These are phyloP conservation scores for Globisporangium nodosum DNA, from an alignment of 352 stramenopile genomes.

Conservation along the genomic window DNA sequence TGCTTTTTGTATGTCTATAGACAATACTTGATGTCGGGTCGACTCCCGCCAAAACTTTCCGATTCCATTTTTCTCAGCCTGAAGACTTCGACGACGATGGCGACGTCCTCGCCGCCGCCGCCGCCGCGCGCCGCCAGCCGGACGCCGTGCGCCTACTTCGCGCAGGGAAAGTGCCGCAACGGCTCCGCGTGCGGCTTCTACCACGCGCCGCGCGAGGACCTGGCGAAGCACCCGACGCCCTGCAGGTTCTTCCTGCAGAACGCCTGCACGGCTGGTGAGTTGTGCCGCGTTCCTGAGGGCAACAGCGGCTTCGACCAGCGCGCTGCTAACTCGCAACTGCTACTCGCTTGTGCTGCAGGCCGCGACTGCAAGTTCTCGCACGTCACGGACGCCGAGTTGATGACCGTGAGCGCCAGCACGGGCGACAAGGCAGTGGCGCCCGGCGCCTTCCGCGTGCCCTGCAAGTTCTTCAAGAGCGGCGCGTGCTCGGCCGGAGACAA, in stretches of 20 bases:
- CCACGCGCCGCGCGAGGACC: conserved; percentile 36
- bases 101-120: not conserved
- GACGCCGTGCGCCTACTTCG: conserved; percentile 61
- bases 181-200: conserved; percentile 62
- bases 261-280: conserved; percentile 38
- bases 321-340: not conserved
- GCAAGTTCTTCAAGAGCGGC: conserved; percentile 69
- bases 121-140: conserved; percentile 8
- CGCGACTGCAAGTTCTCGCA: conserved; percentile 69
- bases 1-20: not conserved
- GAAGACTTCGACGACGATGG: not conserved
- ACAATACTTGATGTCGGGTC: not conserved
- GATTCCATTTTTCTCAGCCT: no score
- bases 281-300: not conserved
- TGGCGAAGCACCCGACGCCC: conserved; percentile 30
- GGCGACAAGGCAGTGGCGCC: conserved; percentile 37
- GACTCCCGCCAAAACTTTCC: no score
- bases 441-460: conserved; percentile 43
- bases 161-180: conserved; percentile 61
- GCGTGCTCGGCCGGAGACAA: conserved; percentile 53
- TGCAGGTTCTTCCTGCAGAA: conserved; percentile 77
- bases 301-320: not conserved
- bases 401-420: conserved; percentile 30
- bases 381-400: conserved; percentile 16
- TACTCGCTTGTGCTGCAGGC: conserved; percentile 9